Evolutionary conservation across 305 asterid species (phyloP), one percentile per base, ranked within the genome.

Genomic region (Salvia sclarea): DNA sequence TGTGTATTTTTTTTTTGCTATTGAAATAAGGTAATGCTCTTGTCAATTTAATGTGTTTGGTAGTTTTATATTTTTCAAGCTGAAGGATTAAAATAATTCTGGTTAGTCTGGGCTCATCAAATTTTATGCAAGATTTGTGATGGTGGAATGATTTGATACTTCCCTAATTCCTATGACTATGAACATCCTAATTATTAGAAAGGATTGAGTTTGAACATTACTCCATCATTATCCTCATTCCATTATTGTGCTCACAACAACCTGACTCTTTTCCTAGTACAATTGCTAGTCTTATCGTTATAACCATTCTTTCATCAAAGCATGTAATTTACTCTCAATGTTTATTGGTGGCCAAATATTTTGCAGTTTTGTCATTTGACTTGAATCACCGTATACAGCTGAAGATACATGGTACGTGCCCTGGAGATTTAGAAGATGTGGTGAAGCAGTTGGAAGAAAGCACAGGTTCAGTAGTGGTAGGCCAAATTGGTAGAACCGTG

Each of bases 401-500:
- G 47, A 94, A 91, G 80, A 82, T 94, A 74, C 99, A 87, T 64
- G 80, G 79, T 24, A 74, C 71, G 17, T 94, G 99, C 61, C 98
- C 98, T 0, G 88, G 83, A 48, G 97, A 94, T 79, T 74, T 91
- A n/a, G 96, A 81, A 49, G 96, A 89, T 67, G 90, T 71, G 47
- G 83, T 89, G 79, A 82, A 80, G 82, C 84, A 82, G 13, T 59
- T 94, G 64, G 96, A 85, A 80, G 82, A 71, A 65, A 78, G 80
- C 40, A 94, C 96, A 14, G 96, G 98, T 3, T 87, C 98, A 0
- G 86, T 85, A 9, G 85, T 71, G 1, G 91, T 91, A 43, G 78
- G 96, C 54, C 86, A 77, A 77, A 91, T 94, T 45, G 99, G 96
- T 30, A 79, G 97, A 80, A 94, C 99, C 5, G 93, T 91, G 80